Percentiles rank a stretch among this genome's conserved stretches.
These are phyloP conservation scores for Alopecurus myosuroides DNA, from an alignment of 176 grass and related monocot species.

Conservation along the genomic window DNA sequence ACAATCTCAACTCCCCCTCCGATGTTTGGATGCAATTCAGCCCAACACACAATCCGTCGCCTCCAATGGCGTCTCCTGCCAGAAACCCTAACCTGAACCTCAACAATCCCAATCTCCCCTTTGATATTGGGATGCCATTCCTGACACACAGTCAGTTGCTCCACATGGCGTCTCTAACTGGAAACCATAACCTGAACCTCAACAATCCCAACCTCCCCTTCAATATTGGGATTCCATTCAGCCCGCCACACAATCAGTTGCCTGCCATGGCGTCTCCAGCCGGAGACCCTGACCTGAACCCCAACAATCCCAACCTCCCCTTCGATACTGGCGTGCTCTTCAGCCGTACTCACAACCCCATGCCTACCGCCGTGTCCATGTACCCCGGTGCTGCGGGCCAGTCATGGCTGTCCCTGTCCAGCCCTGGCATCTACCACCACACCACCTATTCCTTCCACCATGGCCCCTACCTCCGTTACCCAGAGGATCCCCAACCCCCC, in stretches of 20 bases:
- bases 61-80: conserved; percentile 25
- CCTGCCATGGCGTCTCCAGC: conserved; percentile 28
- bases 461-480: background rate
- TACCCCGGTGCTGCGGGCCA: background rate
- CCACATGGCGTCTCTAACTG: conserved; percentile 20
- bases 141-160: conserved; percentile 25
- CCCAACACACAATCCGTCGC: conserved; percentile 18
- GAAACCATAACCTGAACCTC: conserved; percentile 27
- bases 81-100: conserved; percentile 22
- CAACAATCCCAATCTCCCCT: conserved; percentile 20
- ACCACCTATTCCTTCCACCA: background rate
- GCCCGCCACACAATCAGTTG: conserved; percentile 27
- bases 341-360: conserved; percentile 43
- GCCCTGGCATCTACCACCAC: background rate
- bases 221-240: conserved; percentile 56
- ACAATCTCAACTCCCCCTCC: conserved; percentile 26
- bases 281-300: conserved; percentile 9
- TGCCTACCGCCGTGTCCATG: conserved; percentile 40
- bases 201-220: conserved; percentile 28
- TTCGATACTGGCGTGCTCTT: conserved; percentile 59
- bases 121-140: conserved; percentile 55
- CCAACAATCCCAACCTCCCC: conserved; percentile 12
- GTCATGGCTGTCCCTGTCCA: background rate
- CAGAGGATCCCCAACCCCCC: background rate
- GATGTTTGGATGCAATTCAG: conserved; percentile 58